Base-by-base conservation (phyloP, 495 filamentous ascomycete genomes). In the Aspergillus mulundensis region DNA sequence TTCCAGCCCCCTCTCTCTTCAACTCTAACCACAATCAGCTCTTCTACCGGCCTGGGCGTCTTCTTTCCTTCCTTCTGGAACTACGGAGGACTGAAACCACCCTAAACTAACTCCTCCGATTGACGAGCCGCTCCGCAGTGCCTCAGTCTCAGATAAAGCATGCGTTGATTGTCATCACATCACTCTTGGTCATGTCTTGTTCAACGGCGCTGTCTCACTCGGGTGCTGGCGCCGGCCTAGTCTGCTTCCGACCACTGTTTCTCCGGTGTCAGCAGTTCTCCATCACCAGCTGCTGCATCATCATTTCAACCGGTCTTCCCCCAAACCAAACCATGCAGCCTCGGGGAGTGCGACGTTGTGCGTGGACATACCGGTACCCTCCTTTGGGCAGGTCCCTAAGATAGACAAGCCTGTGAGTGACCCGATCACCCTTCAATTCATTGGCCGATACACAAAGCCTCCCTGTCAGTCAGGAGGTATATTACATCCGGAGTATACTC, bases 291-390 rank as follows among this genome's bases (percentile, higher is more conserved):
- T 36, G 8, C 32, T 36, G 32, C 32, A 36, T 36, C 32, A 2
- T 15, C 7, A 54, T 39, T 14, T 28, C 25, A 54, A 54, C 52
- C 43, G 34, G 21, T 24, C 48, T 50, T 39, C 10, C 32, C 34
- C 18, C 34, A 40, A 50, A 40, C 20, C 20, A 15, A 36, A 36
- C 32, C 32, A 36, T 36, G 32, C 32, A 36, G 32, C 21, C 43
- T 43, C 25, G 41, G 42, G 42, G 34, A 32, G 44, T 43, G 36
- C 36, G 34, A 50, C 36, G 3, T 16, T 50, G 48, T 40, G 48
- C 48, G 48, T 50, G 53, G 16, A 54, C 38, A 49, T 49, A 56
- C n/a, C 28, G 24, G 48, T 21, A 48, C 23, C 48, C 48, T 21
- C 15, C 47, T 50, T 50, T 18, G 16, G 38, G 38, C 32, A 36